Percentiles rank a stretch among this genome's conserved stretches.
phyloP scores from a whole-genome alignment of 768 basidiomycete genomes.

The Solioccasus polychromus region DNA sequence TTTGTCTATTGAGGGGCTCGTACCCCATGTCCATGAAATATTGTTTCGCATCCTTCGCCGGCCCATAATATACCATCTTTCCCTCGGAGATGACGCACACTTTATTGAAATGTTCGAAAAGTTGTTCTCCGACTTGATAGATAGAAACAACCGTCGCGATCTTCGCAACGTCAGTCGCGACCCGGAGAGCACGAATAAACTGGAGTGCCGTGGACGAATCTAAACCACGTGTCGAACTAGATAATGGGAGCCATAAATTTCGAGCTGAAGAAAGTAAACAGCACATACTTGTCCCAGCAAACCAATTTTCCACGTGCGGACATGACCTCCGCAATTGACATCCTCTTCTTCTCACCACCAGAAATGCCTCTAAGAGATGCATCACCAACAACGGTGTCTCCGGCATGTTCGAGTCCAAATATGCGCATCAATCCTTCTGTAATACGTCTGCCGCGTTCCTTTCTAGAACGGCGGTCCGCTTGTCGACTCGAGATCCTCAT shows the following conservation, averaged over 20 bases:
- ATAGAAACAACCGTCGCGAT: conserved; percentile 72
- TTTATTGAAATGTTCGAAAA: conserved; percentile 69
- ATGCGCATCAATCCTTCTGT: conserved; percentile 57
- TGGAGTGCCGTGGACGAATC: conserved; percentile 73
- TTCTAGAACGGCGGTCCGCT: no score
- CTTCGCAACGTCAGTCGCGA: conserved; percentile 55
- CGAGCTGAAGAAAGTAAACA: conserved; percentile 17
- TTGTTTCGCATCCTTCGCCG: conserved; percentile 46
- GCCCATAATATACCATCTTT: conserved; percentile 59
- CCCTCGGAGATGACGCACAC: conserved; percentile 64
- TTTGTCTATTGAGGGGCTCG: conserved; percentile 54
- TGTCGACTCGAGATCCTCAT: no score
- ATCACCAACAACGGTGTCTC: conserved; percentile 77
- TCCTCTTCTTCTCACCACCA: conserved; percentile 81
- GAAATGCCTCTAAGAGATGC: conserved; percentile 70
- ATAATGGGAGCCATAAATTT: conserved; percentile 35
- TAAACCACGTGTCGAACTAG: conserved; percentile 64
- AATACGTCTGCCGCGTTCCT: no score
- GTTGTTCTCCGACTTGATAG: conserved; percentile 77
- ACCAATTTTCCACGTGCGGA: conserved; percentile 72
- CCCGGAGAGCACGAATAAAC: conserved; percentile 67
- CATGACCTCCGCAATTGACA: conserved; percentile 73
- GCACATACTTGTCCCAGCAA: conserved; percentile 67
- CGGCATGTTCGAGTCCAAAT: conserved; percentile 74
- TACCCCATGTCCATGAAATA: conserved; percentile 63